Conservation (phyloP, 2,329 filamentous ascomycete species). For the Neofusicoccum parvum region DNA sequence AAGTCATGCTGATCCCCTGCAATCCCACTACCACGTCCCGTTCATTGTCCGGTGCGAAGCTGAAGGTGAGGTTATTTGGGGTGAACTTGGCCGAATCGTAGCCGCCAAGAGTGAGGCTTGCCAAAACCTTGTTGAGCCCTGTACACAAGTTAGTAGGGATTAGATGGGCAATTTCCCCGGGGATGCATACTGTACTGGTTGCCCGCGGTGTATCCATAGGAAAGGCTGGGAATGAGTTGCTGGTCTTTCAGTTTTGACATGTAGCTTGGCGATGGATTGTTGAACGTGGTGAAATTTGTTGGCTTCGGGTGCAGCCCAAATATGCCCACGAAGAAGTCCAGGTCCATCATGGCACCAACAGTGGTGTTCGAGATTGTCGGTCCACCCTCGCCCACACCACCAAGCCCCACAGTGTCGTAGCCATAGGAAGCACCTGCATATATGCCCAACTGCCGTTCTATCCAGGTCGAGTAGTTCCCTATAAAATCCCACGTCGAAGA, state of each 20-base stretch:
- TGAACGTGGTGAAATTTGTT: conserved; percentile 43
- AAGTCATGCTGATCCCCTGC: conserved; percentile 30
- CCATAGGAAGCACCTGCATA: conserved; percentile 38
- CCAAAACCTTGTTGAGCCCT: conserved; percentile 30
- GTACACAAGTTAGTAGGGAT: neutral
- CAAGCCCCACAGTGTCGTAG: conserved; percentile 37
- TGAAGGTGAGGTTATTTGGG: conserved; percentile 30
- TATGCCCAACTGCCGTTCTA: conserved; percentile 31
- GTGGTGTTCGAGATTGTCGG: conserved; percentile 36
- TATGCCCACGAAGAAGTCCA: conserved; percentile 41
- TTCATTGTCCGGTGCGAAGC: conserved; percentile 32
- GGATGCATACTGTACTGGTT: conserved; percentile 30
- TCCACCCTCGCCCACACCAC: conserved; percentile 31
- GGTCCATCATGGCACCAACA: conserved; percentile 38
- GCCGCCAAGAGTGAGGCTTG: conserved; percentile 42
- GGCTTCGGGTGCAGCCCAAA: conserved; percentile 42
- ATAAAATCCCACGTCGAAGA: conserved; percentile 37
- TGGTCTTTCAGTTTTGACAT: conserved; percentile 34
- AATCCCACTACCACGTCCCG: conserved; percentile 33
- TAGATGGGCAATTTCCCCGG: neutral
- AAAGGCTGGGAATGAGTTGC: conserved; percentile 37
- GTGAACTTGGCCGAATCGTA: conserved; percentile 39
- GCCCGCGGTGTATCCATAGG: conserved; percentile 46
- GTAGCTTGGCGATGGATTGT: conserved; percentile 34
- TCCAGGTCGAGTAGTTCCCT: conserved; percentile 34